These are phyloP conservation scores for Kwoniella dejecticola DNA, from an alignment of 768 basidiomycete genomes.

Conservation along the genomic window DNA sequence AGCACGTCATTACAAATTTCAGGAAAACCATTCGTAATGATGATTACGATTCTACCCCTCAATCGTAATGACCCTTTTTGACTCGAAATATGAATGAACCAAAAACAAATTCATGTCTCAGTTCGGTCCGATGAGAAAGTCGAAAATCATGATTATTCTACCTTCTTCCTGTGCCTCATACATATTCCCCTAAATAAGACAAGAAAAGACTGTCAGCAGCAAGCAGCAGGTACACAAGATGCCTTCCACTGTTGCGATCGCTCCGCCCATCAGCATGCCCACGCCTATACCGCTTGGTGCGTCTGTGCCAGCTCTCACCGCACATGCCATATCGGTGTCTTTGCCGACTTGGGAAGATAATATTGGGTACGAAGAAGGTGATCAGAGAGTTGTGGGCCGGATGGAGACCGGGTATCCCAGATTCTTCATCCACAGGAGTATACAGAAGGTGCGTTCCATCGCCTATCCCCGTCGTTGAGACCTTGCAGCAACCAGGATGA, in stretches of 20 bases:
- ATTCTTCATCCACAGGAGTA: slow-evolving; percentile 86
- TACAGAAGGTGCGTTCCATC: slow-evolving; percentile 69
- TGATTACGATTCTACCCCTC: too few species aligned
- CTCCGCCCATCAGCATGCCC: slow-evolving; percentile 20
- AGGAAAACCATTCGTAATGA: too few species aligned
- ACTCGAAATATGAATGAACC: too few species aligned
- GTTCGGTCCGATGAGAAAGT: too few species aligned
- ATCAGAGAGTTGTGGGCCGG: slow-evolving; percentile 70
- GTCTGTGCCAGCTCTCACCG: slow-evolving; percentile 56
- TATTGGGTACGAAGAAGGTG: slow-evolving; percentile 87
- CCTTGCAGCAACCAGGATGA: neutral
- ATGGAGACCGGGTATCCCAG: slow-evolving; percentile 93
- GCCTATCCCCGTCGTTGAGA: neutral
- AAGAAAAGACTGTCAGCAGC: too few species aligned
- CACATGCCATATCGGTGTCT: slow-evolving; percentile 93
- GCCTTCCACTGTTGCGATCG: slow-evolving; percentile 22
- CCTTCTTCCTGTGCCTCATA: too few species aligned
- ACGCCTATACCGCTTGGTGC: slow-evolving; percentile 45
- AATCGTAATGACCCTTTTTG: too few species aligned
- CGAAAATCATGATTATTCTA: too few species aligned
- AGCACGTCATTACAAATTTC: too few species aligned
- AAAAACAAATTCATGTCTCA: too few species aligned
- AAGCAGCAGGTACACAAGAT: too few species aligned
- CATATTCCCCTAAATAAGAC: too few species aligned
- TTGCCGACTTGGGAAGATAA: slow-evolving; percentile 90